Evolutionary conservation across 768 basidiomycete genomes (phyloP), one percentile per base, ranked within the genome.

Genomic region (Tricholoma hemisulphureum): DNA sequence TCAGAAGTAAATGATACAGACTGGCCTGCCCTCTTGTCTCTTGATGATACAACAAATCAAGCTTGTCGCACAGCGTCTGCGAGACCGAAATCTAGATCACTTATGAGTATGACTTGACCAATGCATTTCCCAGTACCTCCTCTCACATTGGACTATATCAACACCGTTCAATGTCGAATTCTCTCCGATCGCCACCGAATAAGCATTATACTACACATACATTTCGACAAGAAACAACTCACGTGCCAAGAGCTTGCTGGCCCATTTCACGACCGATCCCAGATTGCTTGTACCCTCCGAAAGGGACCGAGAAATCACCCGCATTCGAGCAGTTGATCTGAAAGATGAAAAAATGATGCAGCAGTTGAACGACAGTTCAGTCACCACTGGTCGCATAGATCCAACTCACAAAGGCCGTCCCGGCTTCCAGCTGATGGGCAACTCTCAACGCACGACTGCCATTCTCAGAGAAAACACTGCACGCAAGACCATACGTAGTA

Each of bases 221-320:
- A 34, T 28, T 28, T 31, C 10, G 45, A 55, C 18, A 21, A 11
- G 20, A n/a, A 18, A 32, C 11, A 6, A 59, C 58, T 23, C 29
- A 65, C 65, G 56, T 65, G 20, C 61, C 58, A 23, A 65, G 31
- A 0, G 66, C 66, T 21, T 67, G 62, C 43, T 65, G 56, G 0
- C 67, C 67, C 26, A 62, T 26, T 35, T 68, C 67, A 2, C 65
- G 55, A 1, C 67, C 65, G 6, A 64, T 57, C 10, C 65, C 65
- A 14, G 67, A 68, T 54, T 64, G 64, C 56, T 68, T 68, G 46
- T 61, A 68, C 6, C 67, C 67, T 7, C 67, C 67, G 32, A 69
- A 69, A 5, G 66, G 64, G 6, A 65, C 51, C 3, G 26, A 5
- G 13, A 35, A 16, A 21, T 63, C 59, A 7, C 45, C 20, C 6